Evolutionary conservation across 2,329 filamentous ascomycete genomes (phyloP).

Genomic region (Chrysoporthe cubensis): DNA sequence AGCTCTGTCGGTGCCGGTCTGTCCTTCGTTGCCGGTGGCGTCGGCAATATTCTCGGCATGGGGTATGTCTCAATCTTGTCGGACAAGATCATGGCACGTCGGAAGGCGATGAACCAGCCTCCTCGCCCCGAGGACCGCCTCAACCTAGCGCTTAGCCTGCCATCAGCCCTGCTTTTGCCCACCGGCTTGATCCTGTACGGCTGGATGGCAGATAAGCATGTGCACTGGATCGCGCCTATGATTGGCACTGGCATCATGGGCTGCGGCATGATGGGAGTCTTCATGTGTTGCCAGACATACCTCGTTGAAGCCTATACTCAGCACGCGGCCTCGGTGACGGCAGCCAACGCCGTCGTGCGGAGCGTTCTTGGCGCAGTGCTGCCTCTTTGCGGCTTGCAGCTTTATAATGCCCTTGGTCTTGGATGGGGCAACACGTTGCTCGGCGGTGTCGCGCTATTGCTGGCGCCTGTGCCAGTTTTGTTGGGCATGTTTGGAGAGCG

Average conservation of each 20-base stretch:
- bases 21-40: constrained; percentile 52
- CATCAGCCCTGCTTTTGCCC: constrained; percentile 42
- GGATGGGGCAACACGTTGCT: constrained; percentile 37
- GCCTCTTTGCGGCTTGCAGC: constrained; percentile 26
- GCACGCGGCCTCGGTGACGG: constrained; percentile 33
- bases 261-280: constrained; percentile 39
- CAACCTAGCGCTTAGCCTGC: constrained; percentile 54
- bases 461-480: constrained; percentile 31
- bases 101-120: constrained; percentile 20
- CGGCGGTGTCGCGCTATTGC: constrained; percentile 31
- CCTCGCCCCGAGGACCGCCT: constrained; percentile 52
- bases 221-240: constrained; percentile 55
- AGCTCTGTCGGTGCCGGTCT: constrained; percentile 34
- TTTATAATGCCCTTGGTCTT: constrained; percentile 33
- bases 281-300: constrained; percentile 32
- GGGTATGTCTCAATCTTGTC: constrained; percentile 28
- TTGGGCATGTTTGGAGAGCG: constrained; percentile 17
- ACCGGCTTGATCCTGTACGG: constrained; percentile 50
- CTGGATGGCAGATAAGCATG: constrained; percentile 42
- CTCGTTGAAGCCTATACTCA: constrained; percentile 29
- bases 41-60: constrained; percentile 43
- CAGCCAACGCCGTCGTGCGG: constrained; percentile 33
- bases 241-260: constrained; percentile 57
- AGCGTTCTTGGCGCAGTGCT: constrained; percentile 28
- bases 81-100: constrained; percentile 27